These are phyloP conservation scores for Beauveria sp. DNA, from an alignment of 2,329 filamentous ascomycete genomes.

Conservation along the genomic window DNA sequence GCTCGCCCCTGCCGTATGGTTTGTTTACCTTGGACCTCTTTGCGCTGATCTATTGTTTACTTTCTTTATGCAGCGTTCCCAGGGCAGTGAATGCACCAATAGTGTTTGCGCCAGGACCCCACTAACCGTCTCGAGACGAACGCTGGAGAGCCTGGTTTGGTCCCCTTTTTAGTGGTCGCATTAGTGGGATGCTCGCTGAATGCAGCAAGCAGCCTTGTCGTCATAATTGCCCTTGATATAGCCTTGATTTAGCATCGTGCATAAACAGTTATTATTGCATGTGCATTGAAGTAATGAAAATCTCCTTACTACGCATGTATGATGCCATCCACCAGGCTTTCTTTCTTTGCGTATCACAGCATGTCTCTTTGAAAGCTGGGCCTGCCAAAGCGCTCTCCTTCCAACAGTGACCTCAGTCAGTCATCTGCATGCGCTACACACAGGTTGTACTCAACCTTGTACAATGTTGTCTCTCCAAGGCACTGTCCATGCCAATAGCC, in stretches of 20 bases:
- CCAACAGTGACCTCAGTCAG: too few relatives aligned
- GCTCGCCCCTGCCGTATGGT: background rate
- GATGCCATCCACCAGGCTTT: background rate
- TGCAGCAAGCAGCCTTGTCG: background rate
- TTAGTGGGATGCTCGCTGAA: background rate
- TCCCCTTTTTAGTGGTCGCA: background rate
- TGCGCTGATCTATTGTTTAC: constrained; percentile 4
- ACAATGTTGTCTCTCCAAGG: background rate
- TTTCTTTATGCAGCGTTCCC: background rate
- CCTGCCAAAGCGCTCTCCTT: background rate
- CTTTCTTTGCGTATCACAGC: background rate
- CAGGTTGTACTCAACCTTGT: background rate
- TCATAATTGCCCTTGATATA: background rate
- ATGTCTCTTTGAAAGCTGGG: background rate
- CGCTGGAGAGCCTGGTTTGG: background rate
- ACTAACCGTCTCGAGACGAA: background rate
- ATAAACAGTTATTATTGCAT: background rate
- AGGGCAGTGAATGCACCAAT: background rate
- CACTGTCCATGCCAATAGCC: background rate
- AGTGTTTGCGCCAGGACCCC: background rate
- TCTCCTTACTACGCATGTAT: background rate
- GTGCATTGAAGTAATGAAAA: background rate
- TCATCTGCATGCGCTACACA: too few relatives aligned
- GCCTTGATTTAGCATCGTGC: background rate
- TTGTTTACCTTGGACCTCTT: background rate